Percentiles rank a stretch among this genome's conserved stretches.
Conservation (phyloP, 768 basidiomycete species). For the Termitomyces sp. region DNA sequence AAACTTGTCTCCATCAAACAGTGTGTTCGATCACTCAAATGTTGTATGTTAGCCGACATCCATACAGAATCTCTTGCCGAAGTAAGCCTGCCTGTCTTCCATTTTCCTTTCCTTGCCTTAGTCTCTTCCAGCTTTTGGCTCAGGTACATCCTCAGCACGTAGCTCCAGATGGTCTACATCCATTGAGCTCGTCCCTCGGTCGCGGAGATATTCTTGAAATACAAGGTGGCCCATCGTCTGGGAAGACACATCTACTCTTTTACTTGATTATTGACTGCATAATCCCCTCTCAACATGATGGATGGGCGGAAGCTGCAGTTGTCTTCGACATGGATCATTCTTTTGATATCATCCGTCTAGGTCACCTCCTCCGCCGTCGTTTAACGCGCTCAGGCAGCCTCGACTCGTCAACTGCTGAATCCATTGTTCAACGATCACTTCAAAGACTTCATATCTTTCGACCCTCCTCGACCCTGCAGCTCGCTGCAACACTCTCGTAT, state of each 20-base stretch:
- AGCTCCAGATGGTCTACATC: neutral
- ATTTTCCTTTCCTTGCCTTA: neutral
- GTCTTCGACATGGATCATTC: constrained; percentile 67
- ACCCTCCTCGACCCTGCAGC: constrained; percentile 60
- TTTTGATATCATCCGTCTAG: constrained; percentile 55
- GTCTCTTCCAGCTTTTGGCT: constrained; percentile 6
- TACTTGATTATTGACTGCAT: constrained; percentile 56
- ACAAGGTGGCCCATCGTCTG: constrained; percentile 68
- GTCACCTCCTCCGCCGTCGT: constrained; percentile 43
- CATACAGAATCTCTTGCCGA: constrained; percentile 34
- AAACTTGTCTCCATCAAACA: constrained; percentile 6
- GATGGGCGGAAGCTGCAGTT: constrained; percentile 61
- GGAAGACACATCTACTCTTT: constrained; percentile 78
- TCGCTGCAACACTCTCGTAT: constrained; percentile 60
- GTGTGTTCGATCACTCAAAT: neutral
- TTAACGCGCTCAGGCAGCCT: constrained; percentile 16
- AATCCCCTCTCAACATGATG: constrained; percentile 41
- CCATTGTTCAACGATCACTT: constrained; percentile 35
- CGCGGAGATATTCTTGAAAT: constrained; percentile 70
- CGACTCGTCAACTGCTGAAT: constrained; percentile 18
- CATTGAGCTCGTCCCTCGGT: constrained; percentile 9
- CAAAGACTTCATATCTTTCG: constrained; percentile 60
- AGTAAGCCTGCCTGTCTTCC: constrained; percentile 1
- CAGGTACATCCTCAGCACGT: neutral
- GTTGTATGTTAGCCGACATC: constrained; percentile 27